Evolutionary conservation across 345 rosid species (phyloP).

Genomic region (Gossypium stocksii): DNA sequence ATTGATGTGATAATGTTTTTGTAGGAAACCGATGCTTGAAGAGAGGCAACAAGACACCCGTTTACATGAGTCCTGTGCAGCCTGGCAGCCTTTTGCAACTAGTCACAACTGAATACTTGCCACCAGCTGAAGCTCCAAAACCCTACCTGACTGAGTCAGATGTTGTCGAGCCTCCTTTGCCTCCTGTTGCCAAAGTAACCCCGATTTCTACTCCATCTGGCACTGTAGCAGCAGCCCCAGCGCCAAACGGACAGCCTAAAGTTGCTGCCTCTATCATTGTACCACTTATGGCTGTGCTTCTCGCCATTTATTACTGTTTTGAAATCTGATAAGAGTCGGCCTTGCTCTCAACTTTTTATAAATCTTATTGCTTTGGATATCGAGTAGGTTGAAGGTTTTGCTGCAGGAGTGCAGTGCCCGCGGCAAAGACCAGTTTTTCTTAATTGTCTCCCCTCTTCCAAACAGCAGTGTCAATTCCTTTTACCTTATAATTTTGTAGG

Average conservation of each 20-base stretch:
- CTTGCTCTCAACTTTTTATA: background rate
- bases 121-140: constrained; percentile 62
- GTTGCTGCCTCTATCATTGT: constrained; percentile 33
- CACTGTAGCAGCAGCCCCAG: constrained; percentile 27
- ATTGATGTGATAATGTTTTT: constrained; percentile 14
- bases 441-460: background rate
- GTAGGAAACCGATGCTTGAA: constrained; percentile 59
- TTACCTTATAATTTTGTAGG: constrained; percentile 16
- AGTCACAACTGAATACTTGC: constrained; percentile 23
- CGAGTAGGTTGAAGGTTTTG: constrained; percentile 22
- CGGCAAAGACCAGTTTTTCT: constrained; percentile 3
- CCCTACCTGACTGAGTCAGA: constrained; percentile 53
- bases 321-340: constrained; percentile 12
- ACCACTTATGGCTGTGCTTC: constrained; percentile 31
- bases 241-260: constrained; percentile 44
- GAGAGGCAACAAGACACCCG: constrained; percentile 16
- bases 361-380: constrained; percentile 11
- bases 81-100: constrained; percentile 43
- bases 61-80: constrained; percentile 52
- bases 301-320: constrained; percentile 39
- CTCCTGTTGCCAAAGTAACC: constrained; percentile 25
- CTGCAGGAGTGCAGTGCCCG: background rate
- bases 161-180: constrained; percentile 61
- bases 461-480: constrained; percentile 15
- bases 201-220: constrained; percentile 17